Base-by-base conservation (phyloP, 352 stramenopile species). In the Phytophthora idaei region DNA sequence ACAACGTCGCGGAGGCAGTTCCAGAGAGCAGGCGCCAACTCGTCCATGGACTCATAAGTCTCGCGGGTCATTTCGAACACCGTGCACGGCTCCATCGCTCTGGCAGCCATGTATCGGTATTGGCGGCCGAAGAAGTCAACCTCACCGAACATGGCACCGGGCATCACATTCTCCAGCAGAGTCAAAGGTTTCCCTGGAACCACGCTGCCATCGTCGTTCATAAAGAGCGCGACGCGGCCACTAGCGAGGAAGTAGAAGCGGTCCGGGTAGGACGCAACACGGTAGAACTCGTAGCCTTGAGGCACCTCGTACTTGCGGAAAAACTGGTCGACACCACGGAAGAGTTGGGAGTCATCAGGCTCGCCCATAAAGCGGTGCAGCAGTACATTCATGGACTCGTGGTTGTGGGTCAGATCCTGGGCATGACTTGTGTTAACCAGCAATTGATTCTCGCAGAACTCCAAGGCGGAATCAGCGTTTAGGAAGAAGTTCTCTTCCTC, bases 91-190 rank as follows among this genome's bases (percentile, higher is more conserved):
- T 83, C 73, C 28, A 81, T 61, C 0, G 87, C 77, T 0, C 55
- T 72, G 7, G 81, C 87, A 37, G 69, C 78, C 79, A 93, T 88
- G 62, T 85, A 80, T 37, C 87, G 80, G 25, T 77, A 79, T 59
- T 95, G 88, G 25, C 67, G 71, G 32, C 85, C 80, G 49, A 95
- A 94, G 57, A 96, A 96, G 55, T 96, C 88, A 3, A 93, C 86
- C 57, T 96, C 88, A 25, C 88, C 88, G 66, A 96, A 96, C 80
- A 94, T 91, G 32, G 85, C 85, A 8, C 84, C 86, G 0, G 86
- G 81, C 15, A 91, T 80, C 42, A 93, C 85, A 31, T 84, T 82
- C 62, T 93, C 84, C 8, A 94, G 52, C 54, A 89, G 54, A 39
- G 78, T 76, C 29, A 93, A 51, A 14, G 74, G 51, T 57, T 86